Conservation (phyloP, 2,329 filamentous ascomycete species). For the Trichoderma koningiopsis region DNA sequence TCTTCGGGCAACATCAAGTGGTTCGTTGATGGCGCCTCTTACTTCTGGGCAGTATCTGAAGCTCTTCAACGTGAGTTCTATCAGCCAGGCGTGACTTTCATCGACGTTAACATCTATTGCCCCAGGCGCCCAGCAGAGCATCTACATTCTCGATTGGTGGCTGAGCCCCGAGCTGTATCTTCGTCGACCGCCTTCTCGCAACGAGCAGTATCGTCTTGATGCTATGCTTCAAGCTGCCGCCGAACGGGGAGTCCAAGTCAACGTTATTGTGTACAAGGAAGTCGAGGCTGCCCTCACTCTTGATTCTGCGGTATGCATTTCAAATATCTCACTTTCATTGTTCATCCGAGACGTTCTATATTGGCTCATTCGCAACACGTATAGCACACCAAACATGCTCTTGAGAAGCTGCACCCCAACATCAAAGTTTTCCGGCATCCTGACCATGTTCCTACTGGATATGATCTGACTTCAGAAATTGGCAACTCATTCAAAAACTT, state of each 20-base stretch:
- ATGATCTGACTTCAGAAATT: conserved; percentile 68
- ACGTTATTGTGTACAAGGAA: conserved; percentile 92
- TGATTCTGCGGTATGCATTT: conserved; percentile 48
- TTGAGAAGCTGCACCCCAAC: conserved; percentile 78
- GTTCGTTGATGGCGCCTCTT: conserved; percentile 82
- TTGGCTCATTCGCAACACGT: conserved; percentile 21
- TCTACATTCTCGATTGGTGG: conserved; percentile 93
- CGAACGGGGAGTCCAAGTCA: conserved; percentile 78
- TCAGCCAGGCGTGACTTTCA: background rate
- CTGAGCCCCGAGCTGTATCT: conserved; percentile 86
- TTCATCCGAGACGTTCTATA: conserved; percentile 29
- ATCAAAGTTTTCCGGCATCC: conserved; percentile 90
- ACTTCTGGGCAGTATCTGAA: conserved; percentile 82
- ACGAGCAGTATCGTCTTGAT: conserved; percentile 83
- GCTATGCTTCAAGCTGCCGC: conserved; percentile 80
- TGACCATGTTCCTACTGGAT: conserved; percentile 77
- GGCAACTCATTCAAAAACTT: conserved; percentile 59
- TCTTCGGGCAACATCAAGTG: conserved; percentile 78
- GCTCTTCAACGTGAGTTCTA: conserved; percentile 65
- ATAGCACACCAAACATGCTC: conserved; percentile 74
- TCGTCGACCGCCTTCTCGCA: conserved; percentile 75
- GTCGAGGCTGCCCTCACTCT: conserved; percentile 76
- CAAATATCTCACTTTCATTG: background rate
- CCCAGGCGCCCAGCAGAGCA: conserved; percentile 68
- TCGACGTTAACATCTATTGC: conserved; percentile 17